Evolutionary conservation across 768 basidiomycete genomes (phyloP), one percentile per base, ranked within the genome.

Genomic region (Rhodotorula diobovata): DNA sequence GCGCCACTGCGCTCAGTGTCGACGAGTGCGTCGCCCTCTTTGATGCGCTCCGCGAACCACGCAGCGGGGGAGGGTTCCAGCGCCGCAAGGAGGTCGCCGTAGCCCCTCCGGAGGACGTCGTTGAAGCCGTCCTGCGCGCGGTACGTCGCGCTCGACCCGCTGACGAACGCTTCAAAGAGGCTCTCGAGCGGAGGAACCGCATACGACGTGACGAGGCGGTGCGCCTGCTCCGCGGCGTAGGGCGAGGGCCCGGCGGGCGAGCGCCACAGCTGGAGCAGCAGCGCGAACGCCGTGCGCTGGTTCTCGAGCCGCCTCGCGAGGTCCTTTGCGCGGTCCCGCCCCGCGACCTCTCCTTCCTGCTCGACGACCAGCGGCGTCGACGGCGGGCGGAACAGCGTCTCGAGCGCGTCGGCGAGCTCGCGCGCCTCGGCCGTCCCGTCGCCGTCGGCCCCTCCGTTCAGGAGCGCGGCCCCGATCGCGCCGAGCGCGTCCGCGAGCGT

Each of bases 191-290:
- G 20, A 8, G 56, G 25, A 2, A 15, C 1, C 34, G 56, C 37
- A 25, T 30, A 53, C 53, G 14, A 30, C 60, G 51, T 43, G 23
- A 75, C 15, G 34, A 75, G 34, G 7, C 30, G 30, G 20, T 66
- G 32, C 15, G 73, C 73, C 32, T 35, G 35, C 61, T 63, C 63
- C 9, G 67, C 53, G 28, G 51, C 51, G 41, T 43, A 43, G n/a
- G 35, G 6, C 4, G 20, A 20, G 43, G 18, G 43, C 58, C 41
- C 7, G 2, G 41, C 14, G 10, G 41, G 7, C 58, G 58, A 37
- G 6, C 32, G 30, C 67, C 67, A 73, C 2, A 53, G 37, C 10
- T 70, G 66, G 43, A 74, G 46, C 28, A 74, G 53, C 28, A 30
- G 46, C 25, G 54, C n/a, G 43, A 65, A n/a, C 2, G 63, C 55